Evolutionary conservation across 345 rosid species (phyloP).

Genomic region (Zanthoxylum bungeanum): DNA sequence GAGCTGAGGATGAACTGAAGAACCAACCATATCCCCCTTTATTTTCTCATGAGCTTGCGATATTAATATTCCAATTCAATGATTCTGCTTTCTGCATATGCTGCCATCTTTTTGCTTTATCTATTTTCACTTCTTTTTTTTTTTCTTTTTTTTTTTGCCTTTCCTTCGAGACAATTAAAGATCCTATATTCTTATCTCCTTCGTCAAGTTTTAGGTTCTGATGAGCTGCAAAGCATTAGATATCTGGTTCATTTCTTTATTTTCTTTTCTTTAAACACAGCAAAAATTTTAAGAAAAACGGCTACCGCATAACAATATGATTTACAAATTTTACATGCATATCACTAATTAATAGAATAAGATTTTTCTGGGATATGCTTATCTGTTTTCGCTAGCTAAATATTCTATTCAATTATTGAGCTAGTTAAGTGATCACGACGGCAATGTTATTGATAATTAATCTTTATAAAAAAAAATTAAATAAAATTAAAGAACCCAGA

Average conservation of each 20-base stretch:
- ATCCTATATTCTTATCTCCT: not conserved
- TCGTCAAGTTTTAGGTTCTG: not conserved
- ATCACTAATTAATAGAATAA: not conserved
- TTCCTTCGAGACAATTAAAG: too few relatives aligned
- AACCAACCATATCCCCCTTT: not conserved
- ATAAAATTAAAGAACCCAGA: too few relatives aligned
- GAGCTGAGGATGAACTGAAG: not conserved
- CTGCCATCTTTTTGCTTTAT: not conserved
- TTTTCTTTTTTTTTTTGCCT: too few relatives aligned
- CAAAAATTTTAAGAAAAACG: too few relatives aligned
- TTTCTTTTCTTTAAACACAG: too few relatives aligned
- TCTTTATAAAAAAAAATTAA: too few relatives aligned
- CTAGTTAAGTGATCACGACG: not conserved
- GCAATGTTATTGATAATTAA: too few relatives aligned
- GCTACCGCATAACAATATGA: too few relatives aligned
- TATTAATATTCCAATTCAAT: not conserved
- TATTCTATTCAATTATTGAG: not conserved
- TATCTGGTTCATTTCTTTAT: too few relatives aligned
- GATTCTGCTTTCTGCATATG: not conserved
- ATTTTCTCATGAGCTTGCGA: not conserved
- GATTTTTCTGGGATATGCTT: not conserved
- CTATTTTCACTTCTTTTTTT: not conserved
- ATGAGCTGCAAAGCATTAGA: not conserved
- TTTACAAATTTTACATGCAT: not conserved
- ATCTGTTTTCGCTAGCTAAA: not conserved